These are phyloP conservation scores for Rhodotorula toruloides DNA, from an alignment of 768 basidiomycete species.

Conservation along the genomic window DNA sequence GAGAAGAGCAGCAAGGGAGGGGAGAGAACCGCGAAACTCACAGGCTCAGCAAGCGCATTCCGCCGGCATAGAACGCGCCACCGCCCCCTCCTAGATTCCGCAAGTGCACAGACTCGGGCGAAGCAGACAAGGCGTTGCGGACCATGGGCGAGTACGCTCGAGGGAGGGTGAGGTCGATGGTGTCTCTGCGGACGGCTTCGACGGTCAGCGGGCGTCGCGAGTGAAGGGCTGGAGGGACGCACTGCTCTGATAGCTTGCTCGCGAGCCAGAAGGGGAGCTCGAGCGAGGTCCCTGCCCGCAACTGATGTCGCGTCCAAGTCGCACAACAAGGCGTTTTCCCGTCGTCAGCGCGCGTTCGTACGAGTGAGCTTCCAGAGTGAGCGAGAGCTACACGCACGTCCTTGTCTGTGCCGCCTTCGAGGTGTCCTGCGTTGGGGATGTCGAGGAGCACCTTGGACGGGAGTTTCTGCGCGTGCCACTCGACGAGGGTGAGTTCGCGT, in stretches of 20 bases:
- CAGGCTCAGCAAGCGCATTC: slow-evolving; percentile 30
- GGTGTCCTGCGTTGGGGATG: slow-evolving; percentile 40
- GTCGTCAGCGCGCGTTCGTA: no score
- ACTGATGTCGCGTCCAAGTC: not conserved
- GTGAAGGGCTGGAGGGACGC: slow-evolving; percentile 8
- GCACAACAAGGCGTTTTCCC: no score
- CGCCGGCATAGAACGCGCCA: slow-evolving; percentile 41
- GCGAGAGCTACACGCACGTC: slow-evolving; percentile 35
- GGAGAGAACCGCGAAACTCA: slow-evolving; percentile 18
- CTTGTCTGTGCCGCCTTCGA: slow-evolving; percentile 40
- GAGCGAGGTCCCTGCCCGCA: slow-evolving; percentile 21
- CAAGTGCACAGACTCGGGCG: slow-evolving; percentile 40
- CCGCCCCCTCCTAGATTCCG: slow-evolving; percentile 42
- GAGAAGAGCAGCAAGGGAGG: not conserved
- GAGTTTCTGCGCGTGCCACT: slow-evolving; percentile 39
- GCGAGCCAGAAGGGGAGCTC: slow-evolving; percentile 44
- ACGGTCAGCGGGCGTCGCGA: not conserved
- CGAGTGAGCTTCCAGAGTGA: no score
- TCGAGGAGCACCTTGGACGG: slow-evolving; percentile 38
- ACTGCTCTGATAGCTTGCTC: slow-evolving; percentile 32
- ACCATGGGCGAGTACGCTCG: slow-evolving; percentile 37
- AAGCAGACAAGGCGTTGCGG: slow-evolving; percentile 40
- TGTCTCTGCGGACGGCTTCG: slow-evolving; percentile 36
- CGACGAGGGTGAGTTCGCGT: no score
- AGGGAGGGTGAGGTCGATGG: slow-evolving; percentile 37